Evolutionary conservation across 2,329 filamentous ascomycete genomes (phyloP), one percentile per base, ranked within the genome.

Genomic region (Zymoseptoria tritici): DNA sequence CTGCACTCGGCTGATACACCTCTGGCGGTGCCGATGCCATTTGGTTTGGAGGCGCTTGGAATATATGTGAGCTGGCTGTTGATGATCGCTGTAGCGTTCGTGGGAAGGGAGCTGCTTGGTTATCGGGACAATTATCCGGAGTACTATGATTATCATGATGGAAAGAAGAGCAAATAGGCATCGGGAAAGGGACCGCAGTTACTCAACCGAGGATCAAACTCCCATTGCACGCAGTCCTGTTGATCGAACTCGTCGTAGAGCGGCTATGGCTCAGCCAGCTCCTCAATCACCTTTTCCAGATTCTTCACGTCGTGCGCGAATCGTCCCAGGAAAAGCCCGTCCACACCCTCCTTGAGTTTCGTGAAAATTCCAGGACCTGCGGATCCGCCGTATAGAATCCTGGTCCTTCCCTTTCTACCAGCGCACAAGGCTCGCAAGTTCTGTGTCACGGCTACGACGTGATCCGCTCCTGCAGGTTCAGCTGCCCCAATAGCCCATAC

Each of bases 401-500:
- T 83, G 56, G 85, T 86, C 4, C 78, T 72, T 0, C 85, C 87
- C 9, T 75, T 76, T 55, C 86, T 77, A 20, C 70, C 70, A 60
- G 74, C 74, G 6, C 85, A 76, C 57, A 81, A 77, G 24, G 83
- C 80, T 57, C 86, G 80, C 54, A 92, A 79, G 19, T 83, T 83
- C 67, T 81, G 80, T 16, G 88, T 85, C 1, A 94, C 89, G 46
- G 79, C 81, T 3, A 87, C 81, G 0, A 95, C 88, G 70, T 95
- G 87, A 62, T 86, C 85, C 19, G 86, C 82, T 7, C 81, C 81
- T 0, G 90, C 90, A 2, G 90, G 90, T 68, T 86, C 78, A 1
- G 81, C 78, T 9, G 89, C 86, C 0, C 90, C 90, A 73, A 94
- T 95, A 0, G 90, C 90, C 90, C 90, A 95, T 1, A 94, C 89